Evolutionary conservation across 1,284 basidiomycete species (phyloP), one percentile per base, ranked within the genome.

Genomic region (Takashimella koratensis): DNA sequence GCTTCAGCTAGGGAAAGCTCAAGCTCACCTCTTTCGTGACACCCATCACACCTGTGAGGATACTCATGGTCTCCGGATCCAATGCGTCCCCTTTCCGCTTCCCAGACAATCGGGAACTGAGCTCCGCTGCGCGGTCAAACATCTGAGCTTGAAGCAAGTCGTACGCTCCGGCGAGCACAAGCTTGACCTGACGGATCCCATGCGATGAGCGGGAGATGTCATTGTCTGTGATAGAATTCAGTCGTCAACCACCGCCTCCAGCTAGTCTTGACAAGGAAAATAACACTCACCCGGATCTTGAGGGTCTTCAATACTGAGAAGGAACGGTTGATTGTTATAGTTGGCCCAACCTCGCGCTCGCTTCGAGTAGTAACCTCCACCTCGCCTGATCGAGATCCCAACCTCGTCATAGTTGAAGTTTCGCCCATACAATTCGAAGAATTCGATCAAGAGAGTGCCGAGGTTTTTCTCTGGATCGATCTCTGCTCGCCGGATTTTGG

Each of bases 291-390:
- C 80, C 16, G 83, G 77, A 75, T 98, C 92, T 24, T 87, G 87
- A n/a, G 95, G 95, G 74, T 98, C 95, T 74, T 98, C 94, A 42
- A 99, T 89, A 20, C 85, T 87, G 45, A 98, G 78, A 59, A 90
- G 75, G 57, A 81, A 81, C 13, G 80, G 78, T 71, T 83, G 82
- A 43, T 74, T 74, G 21, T 73, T 75, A 52, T 79, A 81, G 62
- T 87, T 83, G 51, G 79, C 77, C 88, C 93, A 96, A 0, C 91
- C 92, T 57, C 89, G 78, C 46, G 83, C 79, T 43, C 79, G 76
- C 76, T 96, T 96, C 72, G 78, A 82, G 68, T 85, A 96, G 76
- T 96, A 95, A 27, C 81, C 83, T 5, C 93, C 93, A 5, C 90
- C 90, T 43, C 86, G 81, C 36, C 86, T 81, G 19, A 98, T 74